Percentiles rank a stretch among this genome's conserved stretches.
Conservation (phyloP, 805 yeast species). For the Teunomyces lycoperdinae region DNA sequence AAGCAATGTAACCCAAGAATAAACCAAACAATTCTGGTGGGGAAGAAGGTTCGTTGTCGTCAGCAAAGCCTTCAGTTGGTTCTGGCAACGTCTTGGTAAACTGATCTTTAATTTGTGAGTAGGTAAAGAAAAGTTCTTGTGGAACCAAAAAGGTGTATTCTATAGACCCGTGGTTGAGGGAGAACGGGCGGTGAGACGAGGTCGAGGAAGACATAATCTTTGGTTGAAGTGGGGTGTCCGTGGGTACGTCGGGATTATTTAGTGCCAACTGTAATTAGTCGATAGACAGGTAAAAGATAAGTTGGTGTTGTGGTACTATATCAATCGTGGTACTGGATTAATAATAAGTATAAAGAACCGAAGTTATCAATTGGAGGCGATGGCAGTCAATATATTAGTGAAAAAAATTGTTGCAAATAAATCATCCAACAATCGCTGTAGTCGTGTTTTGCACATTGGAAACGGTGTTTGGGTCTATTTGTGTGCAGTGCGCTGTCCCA, state of each 20-base stretch:
- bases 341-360: slow-evolving; percentile 1
- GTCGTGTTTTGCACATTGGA: neutral
- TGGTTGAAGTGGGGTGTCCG: neutral
- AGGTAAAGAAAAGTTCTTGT: slow-evolving; percentile 70
- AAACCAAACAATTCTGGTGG: slow-evolving; percentile 81
- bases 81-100: slow-evolving; percentile 75
- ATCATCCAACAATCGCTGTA: slow-evolving; percentile 1
- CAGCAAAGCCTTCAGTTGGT: slow-evolving; percentile 80
- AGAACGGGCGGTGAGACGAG: slow-evolving; percentile 63
- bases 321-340: slow-evolving; percentile 4
- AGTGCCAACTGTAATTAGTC: neutral
- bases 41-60: slow-evolving; percentile 83
- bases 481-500: slow-evolving; percentile 1
- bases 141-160: slow-evolving; percentile 91
- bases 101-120: slow-evolving; percentile 85
- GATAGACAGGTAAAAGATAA: neutral
- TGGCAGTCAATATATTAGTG: neutral
- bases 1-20: slow-evolving; percentile 73
- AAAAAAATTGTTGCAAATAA: slow-evolving; percentile 3
- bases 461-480: slow-evolving; percentile 2
- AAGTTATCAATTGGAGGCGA: slow-evolving; percentile 3
- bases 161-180: slow-evolving; percentile 77
- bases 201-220: slow-evolving; percentile 4
- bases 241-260: neutral
- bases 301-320: neutral